Base-by-base conservation (phyloP, 1,139 yeast species). In the Casaregolazyma suthepensis region DNA sequence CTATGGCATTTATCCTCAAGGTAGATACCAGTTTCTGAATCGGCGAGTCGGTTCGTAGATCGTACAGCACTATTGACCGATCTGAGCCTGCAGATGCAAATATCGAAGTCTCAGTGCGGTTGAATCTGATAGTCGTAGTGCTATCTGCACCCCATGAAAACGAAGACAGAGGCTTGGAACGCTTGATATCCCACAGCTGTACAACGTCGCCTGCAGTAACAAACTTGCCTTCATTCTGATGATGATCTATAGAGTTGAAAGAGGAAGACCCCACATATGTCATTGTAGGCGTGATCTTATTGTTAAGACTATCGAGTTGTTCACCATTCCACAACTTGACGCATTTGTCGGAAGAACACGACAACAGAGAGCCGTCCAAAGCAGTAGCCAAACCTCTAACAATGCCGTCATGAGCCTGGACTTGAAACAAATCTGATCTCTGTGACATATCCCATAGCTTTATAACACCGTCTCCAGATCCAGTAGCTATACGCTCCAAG, bases 121-220 rank as follows among this genome's bases (percentile, higher is more conserved):
- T 94, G 72, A 93, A 93, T 64, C 83, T 83, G 47, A 91, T 97
- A 4, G 85, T 76, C 55, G 78, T 83, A 56, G 91, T 77, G 66
- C 89, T 89, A 67, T 94, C 99, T 7, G 96, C 95, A 47, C 98
- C 99, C 99, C 99, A 94, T 1, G 94, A 82, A 56, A 93, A 74
- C 63, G 89, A 79, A 17, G 88, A 77, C 7, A 86, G 70, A 31
- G 96, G 89, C 63, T 86, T 83, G 40, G 89, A 81, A 63, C 99
- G 77, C 59, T 79, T 79, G 53, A 82, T 74, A 68, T 93, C 96
- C 99, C 99, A 94, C 29, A 94, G 71, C 64, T 91, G 90, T 52
- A 94, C 86, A 26, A 79, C 75, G 0, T 89, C 87, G 57, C 99
- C 98, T 43, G 97, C 98, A 4, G 99, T 91, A 5, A 88, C 96